These are phyloP conservation scores for Ophioceras dolichostomum DNA, from an alignment of 2,329 filamentous ascomycete species.

Conservation along the genomic window DNA sequence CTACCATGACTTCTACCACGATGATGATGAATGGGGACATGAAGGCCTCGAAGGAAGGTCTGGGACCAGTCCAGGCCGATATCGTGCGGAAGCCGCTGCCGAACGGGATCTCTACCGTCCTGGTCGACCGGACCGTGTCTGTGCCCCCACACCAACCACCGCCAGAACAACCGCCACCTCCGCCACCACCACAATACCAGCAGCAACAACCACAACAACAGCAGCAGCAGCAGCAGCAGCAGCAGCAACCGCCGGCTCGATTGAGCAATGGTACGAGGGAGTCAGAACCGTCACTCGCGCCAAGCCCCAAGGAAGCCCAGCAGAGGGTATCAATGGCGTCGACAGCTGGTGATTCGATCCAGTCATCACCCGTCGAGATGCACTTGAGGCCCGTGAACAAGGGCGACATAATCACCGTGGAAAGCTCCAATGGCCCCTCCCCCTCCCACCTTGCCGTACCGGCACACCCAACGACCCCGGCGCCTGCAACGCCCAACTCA, in stretches of 20 bases:
- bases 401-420: slow-evolving; percentile 12
- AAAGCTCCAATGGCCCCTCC: too few relatives aligned
- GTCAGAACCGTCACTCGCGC: slow-evolving; percentile 11
- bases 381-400: slow-evolving; percentile 16
- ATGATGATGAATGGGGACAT: slow-evolving; percentile 52
- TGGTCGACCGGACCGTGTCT: slow-evolving; percentile 16
- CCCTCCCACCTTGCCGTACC: slow-evolving; percentile 6
- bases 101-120: slow-evolving; percentile 11
- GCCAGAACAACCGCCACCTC: neutral
- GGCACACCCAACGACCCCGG: slow-evolving; percentile 4
- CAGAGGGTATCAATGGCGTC: slow-evolving; percentile 22
- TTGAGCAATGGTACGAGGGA: slow-evolving; percentile 7
- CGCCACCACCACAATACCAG: slow-evolving; percentile 2
- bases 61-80: neutral
- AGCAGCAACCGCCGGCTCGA: slow-evolving; percentile 2
- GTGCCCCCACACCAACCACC: neutral
- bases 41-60: slow-evolving; percentile 14
- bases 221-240: slow-evolving; percentile 1
- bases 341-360: slow-evolving; percentile 16
- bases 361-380: slow-evolving; percentile 18
- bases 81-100: slow-evolving; percentile 10
- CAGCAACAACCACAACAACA: neutral
- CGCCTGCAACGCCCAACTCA: slow-evolving; percentile 9
- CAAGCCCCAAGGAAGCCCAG: slow-evolving; percentile 17
- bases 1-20: slow-evolving; percentile 28